Conservation (phyloP, 768 basidiomycete species). For the Suillus subalutaceus region DNA sequence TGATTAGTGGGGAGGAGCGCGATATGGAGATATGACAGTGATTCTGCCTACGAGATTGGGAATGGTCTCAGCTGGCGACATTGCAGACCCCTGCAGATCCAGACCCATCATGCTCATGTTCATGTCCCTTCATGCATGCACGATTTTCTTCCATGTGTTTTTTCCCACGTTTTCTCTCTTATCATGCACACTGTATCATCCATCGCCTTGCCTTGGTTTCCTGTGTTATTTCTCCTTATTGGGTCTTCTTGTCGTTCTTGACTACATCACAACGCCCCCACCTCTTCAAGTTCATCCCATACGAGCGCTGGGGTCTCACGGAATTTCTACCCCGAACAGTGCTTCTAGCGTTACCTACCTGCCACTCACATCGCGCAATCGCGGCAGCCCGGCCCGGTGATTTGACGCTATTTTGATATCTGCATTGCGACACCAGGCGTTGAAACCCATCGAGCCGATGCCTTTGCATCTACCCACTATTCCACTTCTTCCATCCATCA, state of each 20-base stretch:
- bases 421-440: neutral
- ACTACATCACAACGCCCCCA: neutral
- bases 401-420: neutral
- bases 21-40: constrained; percentile 4
- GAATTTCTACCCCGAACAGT: neutral
- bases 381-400: neutral
- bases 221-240: constrained; percentile 12
- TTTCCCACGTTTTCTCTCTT: neutral
- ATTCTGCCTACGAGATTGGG: neutral
- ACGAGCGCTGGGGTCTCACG: neutral
- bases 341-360: neutral
- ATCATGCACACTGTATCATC: constrained; percentile 7
- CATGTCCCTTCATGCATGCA: neutral
- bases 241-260: constrained; percentile 3
- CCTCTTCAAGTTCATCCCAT: neutral
- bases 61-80: neutral
- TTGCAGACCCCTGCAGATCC: neutral
- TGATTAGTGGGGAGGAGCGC: neutral
- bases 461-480: neutral
- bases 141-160: neutral
- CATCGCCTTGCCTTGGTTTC: constrained; percentile 1
- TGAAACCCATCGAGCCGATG: neutral
- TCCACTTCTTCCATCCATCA: neutral
- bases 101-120: neutral
- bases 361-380: neutral